phyloP scores from a whole-genome alignment of 2,329 filamentous ascomycete genomes.

The Fonsecaea pugnacius region DNA sequence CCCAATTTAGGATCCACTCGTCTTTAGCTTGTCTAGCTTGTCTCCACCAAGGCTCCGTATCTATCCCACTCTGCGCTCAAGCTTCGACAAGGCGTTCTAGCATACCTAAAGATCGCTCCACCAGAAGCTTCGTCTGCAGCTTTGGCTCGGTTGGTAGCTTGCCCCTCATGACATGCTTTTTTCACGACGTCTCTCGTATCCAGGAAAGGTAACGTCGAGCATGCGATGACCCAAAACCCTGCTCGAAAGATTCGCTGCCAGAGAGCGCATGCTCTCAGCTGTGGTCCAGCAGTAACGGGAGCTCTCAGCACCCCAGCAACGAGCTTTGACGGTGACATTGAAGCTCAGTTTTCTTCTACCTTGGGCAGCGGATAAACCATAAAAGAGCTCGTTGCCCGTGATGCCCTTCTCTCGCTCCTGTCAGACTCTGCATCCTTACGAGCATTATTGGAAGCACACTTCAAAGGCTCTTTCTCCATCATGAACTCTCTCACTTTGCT shows the following conservation, averaged over 20 bases:
- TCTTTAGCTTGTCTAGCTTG: not conserved
- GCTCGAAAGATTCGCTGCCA: not conserved
- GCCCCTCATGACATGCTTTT: not conserved
- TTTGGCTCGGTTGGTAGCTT: conserved; percentile 1
- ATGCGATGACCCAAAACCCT: not conserved
- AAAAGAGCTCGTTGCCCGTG: conserved; percentile 11
- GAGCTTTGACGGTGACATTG: not conserved
- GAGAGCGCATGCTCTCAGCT: conserved; percentile 13
- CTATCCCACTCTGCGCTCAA: conserved; percentile 2
- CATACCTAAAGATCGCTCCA: not conserved
- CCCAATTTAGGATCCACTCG: not conserved
- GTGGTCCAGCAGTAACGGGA: conserved; percentile 8
- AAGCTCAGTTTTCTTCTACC: not conserved
- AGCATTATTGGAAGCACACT: not conserved
- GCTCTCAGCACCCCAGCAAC: not conserved
- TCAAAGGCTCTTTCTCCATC: conserved; percentile 13
- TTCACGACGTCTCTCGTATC: not conserved
- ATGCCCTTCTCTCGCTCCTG: not conserved
- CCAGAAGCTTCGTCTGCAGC: conserved; percentile 14
- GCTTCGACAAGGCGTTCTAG: conserved; percentile 9
- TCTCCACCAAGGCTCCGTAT: not conserved
- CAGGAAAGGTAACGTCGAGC: not conserved
- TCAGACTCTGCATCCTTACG: not conserved
- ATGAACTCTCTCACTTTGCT: conserved; percentile 21
- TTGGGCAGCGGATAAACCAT: not conserved